Percentiles rank a stretch among this genome's conserved stretches.
Evolutionary conservation across 768 basidiomycete species (phyloP).

Genomic region (Rhizopogon sp.): DNA sequence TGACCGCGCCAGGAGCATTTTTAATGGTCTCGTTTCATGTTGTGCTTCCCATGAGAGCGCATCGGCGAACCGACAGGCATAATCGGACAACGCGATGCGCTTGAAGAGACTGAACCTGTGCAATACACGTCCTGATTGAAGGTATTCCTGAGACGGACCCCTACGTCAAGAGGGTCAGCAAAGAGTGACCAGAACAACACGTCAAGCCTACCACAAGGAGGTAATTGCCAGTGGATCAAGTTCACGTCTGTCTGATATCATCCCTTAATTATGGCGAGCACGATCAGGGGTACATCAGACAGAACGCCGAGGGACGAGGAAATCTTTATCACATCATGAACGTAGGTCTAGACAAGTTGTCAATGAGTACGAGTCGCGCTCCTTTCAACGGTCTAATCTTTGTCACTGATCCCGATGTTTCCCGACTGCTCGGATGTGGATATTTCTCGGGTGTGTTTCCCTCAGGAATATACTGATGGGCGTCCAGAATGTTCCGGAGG

Average conservation of each 20-base stretch:
- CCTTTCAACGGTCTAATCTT: constrained; percentile 45
- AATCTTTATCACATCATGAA: constrained; percentile 31
- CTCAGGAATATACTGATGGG: constrained; percentile 35
- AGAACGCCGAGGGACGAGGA: neutral
- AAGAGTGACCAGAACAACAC: too few species aligned
- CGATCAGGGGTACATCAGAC: neutral
- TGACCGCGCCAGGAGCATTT: too few species aligned
- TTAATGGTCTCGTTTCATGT: too few species aligned
- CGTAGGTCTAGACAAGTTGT: constrained; percentile 39
- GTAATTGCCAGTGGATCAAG: neutral
- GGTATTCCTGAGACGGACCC: too few species aligned
- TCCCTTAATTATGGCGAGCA: neutral
- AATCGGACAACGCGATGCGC: too few species aligned
- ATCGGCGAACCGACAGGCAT: too few species aligned
- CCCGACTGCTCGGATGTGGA: neutral
- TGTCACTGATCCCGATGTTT: constrained; percentile 4
- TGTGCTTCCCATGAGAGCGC: too few species aligned
- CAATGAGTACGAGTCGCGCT: constrained; percentile 42
- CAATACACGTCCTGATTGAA: too few species aligned
- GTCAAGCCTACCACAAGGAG: neutral
- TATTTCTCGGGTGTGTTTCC: neutral
- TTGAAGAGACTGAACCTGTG: neutral
- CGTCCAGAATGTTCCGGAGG: constrained; percentile 46
- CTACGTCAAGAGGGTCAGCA: neutral
- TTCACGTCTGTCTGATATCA: neutral